Evolutionary conservation across 768 basidiomycete species (phyloP).

Genomic region (Myochromella boudieri): DNA sequence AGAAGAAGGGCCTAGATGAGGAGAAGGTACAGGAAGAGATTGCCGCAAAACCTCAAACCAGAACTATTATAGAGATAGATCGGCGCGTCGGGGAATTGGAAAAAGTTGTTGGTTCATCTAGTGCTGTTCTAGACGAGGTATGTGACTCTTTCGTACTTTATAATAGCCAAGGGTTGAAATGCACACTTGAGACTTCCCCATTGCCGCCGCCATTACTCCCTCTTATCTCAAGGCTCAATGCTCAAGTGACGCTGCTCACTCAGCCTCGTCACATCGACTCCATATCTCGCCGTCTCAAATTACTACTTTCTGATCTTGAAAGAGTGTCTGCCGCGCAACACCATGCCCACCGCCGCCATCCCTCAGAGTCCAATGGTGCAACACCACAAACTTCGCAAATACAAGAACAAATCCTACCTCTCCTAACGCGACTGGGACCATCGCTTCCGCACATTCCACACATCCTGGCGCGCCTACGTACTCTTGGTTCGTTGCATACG

Average conservation of each 20-base stretch:
- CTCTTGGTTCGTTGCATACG: slow-evolving; percentile 78
- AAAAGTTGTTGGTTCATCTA: slow-evolving; percentile 79
- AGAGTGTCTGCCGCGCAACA: slow-evolving; percentile 62
- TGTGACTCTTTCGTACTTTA: slow-evolving; percentile 14
- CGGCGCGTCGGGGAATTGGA: slow-evolving; percentile 83
- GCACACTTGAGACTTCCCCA: slow-evolving; percentile 52
- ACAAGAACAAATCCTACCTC: slow-evolving; percentile 64
- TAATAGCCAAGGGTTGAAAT: not conserved
- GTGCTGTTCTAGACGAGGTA: slow-evolving; percentile 80
- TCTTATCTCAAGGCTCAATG: slow-evolving; percentile 77
- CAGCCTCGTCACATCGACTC: slow-evolving; percentile 97
- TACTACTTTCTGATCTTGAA: slow-evolving; percentile 91
- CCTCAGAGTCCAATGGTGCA: slow-evolving; percentile 38
- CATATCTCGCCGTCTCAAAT: slow-evolving; percentile 89
- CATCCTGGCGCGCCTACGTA: slow-evolving; percentile 84
- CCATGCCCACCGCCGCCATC: slow-evolving; percentile 42
- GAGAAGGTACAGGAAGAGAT: slow-evolving; percentile 14
- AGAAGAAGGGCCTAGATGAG: slow-evolving; percentile 5
- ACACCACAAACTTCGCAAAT: slow-evolving; percentile 27
- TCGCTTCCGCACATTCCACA: slow-evolving; percentile 84
- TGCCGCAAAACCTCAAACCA: slow-evolving; percentile 36
- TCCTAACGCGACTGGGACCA: slow-evolving; percentile 69
- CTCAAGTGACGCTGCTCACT: slow-evolving; percentile 83
- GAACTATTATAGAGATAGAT: slow-evolving; percentile 73
- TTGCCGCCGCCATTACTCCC: slow-evolving; percentile 82